These are phyloP conservation scores for Stentor coeruleus DNA, from an alignment of 73 alveolate genomes.

Conservation along the genomic window DNA sequence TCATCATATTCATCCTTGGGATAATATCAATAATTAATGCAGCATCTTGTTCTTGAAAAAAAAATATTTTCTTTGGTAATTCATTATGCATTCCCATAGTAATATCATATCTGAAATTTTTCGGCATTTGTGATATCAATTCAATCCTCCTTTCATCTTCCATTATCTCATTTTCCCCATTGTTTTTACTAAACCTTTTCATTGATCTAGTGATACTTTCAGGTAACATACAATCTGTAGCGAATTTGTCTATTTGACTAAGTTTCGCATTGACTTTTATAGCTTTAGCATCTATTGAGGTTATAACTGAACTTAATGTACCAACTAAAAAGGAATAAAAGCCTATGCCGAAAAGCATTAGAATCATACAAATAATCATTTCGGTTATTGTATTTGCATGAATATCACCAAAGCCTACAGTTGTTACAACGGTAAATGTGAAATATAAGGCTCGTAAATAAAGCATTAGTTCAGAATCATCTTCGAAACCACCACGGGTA, in stretches of 20 bases:
- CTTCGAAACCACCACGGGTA: conserved; percentile 32
- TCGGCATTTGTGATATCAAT: neutral
- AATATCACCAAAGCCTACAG: conserved; percentile 31
- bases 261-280: neutral
- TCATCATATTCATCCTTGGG: conserved; percentile 6
- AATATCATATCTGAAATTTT: conserved; percentile 35
- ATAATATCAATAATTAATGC: conserved; percentile 9
- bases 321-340: conserved; percentile 28
- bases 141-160: neutral
- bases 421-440: conserved; percentile 20
- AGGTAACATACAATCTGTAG: neutral
- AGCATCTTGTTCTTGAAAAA: conserved; percentile 31
- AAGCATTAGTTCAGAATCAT: conserved; percentile 22
- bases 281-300: conserved; percentile 56
- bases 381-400: conserved; percentile 20
- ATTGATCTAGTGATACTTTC: neutral
- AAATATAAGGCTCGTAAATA: neutral
- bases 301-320: conserved; percentile 23
- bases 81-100: conserved; percentile 39
- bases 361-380: conserved; percentile 8
- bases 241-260: neutral
- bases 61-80: conserved; percentile 28
- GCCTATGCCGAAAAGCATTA: conserved; percentile 20
- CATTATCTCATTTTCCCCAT: neutral
- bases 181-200: neutral